A percentile compares a stretch with the other conserved stretches of the same genome.
phyloP scores from a whole-genome alignment of 2,329 filamentous ascomycete genomes.

The Aspergillus sp. region DNA sequence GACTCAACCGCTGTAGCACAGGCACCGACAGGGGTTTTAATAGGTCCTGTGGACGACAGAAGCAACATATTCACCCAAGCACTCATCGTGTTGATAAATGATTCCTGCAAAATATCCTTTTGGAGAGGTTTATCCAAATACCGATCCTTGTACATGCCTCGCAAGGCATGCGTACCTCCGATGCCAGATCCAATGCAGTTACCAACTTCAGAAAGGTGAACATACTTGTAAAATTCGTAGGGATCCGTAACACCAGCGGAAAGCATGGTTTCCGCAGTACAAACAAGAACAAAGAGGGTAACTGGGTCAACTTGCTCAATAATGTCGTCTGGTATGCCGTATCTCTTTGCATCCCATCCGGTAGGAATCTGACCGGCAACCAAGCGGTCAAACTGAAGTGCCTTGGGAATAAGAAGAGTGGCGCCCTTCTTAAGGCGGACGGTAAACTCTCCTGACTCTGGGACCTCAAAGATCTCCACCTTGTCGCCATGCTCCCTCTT shows the following conservation, averaged over 20 bases:
- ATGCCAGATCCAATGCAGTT: slow-evolving; percentile 99
- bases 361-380: slow-evolving; percentile 96
- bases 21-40: slow-evolving; percentile 97
- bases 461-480: slow-evolving; percentile 94
- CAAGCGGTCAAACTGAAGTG: slow-evolving; percentile 92
- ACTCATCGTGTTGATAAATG: slow-evolving; percentile 99
- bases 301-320: slow-evolving; percentile 97
- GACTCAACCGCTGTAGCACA: slow-evolving; percentile 98
- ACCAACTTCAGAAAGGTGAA: slow-evolving; percentile 95
- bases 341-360: slow-evolving; percentile 94
- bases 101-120: slow-evolving; percentile 98
- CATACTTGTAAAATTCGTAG: slow-evolving; percentile 99
- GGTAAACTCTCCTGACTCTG: slow-evolving; percentile 89
- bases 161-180: slow-evolving; percentile 86
- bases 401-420: slow-evolving; percentile 92
- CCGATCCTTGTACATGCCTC: slow-evolving; percentile 97
- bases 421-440: slow-evolving; percentile 95
- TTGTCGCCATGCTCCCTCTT: slow-evolving; percentile 96
- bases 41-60: slow-evolving; percentile 92
- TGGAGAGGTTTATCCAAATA: slow-evolving; percentile 96
- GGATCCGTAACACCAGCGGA: slow-evolving; percentile 96
- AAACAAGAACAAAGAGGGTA: slow-evolving; percentile 91
- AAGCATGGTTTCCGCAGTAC: slow-evolving; percentile 85
- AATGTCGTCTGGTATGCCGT: slow-evolving; percentile 96
- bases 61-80: slow-evolving; percentile 99